These are phyloP conservation scores for Phytophthora vignae DNA, from an alignment of 352 stramenopile genomes.

Conservation along the genomic window DNA sequence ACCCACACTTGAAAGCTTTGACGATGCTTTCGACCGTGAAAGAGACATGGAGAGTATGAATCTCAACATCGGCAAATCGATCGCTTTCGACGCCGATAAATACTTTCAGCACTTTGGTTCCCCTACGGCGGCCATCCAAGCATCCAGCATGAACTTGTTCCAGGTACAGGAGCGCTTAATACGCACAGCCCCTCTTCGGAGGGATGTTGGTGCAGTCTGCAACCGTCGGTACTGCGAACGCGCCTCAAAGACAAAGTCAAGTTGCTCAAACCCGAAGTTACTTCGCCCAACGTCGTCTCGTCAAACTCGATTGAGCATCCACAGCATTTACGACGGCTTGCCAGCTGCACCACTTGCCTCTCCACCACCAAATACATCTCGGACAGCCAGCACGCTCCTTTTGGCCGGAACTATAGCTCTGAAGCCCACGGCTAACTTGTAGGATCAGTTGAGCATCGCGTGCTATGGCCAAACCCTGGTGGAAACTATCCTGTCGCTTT, in stretches of 20 bases:
- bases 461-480: not conserved
- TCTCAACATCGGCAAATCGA: constrained; percentile 43
- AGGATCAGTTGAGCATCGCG: not conserved
- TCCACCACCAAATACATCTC: constrained; percentile 5
- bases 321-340: not conserved
- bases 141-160: constrained; percentile 9
- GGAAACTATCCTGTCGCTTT: not conserved
- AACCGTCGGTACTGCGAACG: constrained; percentile 1
- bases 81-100: constrained; percentile 36
- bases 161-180: constrained; percentile 3
- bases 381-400: constrained; percentile 8
- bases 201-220: not conserved
- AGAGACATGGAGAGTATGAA: constrained; percentile 31
- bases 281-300: constrained; percentile 23
- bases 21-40: constrained; percentile 34
- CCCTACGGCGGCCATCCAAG: constrained; percentile 15
- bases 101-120: constrained; percentile 40
- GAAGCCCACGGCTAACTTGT: not conserved
- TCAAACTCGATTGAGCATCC: constrained; percentile 14
- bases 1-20: constrained; percentile 34
- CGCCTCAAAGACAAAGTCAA: constrained; percentile 7
- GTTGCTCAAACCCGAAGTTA: constrained; percentile 21
- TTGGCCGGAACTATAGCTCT: constrained; percentile 16
- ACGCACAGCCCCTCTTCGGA: not conserved
- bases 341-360: not conserved